Evolutionary conservation across 2,329 filamentous ascomycete genomes (phyloP).

Genomic region (Amphichorda felina): DNA sequence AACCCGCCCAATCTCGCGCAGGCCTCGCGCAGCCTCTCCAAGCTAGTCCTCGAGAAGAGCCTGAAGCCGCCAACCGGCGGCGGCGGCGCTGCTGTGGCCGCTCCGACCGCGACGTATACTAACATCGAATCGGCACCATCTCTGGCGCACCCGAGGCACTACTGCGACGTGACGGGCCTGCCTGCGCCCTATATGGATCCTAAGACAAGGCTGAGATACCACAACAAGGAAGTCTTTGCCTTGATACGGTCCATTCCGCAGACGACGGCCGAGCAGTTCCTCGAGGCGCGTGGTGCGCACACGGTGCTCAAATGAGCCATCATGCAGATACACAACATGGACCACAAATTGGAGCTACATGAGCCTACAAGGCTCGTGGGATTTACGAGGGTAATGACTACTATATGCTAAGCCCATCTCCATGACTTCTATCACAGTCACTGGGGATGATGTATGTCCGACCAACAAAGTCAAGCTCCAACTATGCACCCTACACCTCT

Average conservation of each 20-base stretch:
- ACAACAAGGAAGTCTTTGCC: conserved; percentile 84
- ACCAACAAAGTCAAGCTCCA: conserved; percentile 92
- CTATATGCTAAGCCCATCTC: not conserved
- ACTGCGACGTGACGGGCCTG: conserved; percentile 92
- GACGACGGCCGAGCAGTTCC: conserved; percentile 73
- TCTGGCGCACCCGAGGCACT: conserved; percentile 71
- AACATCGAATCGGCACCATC: conserved; percentile 94
- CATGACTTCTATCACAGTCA: too few species aligned
- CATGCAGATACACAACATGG: not conserved
- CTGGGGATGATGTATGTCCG: conserved; percentile 45
- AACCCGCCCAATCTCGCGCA: conserved; percentile 68
- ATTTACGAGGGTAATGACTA: not conserved
- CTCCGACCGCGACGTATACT: conserved; percentile 76
- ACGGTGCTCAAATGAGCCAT: conserved; percentile 69
- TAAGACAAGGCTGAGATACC: conserved; percentile 86
- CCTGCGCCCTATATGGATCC: conserved; percentile 89
- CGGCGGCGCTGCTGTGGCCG: conserved; percentile 13
- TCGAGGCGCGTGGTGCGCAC: conserved; percentile 84
- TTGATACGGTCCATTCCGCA: conserved; percentile 72
- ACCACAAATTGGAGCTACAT: too few species aligned
- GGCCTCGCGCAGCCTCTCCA: conserved; percentile 74
- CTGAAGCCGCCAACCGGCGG: conserved; percentile 24
- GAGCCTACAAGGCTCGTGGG: not conserved
- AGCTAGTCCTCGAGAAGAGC: conserved; percentile 80
- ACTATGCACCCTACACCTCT: conserved; percentile 78